Conservation (phyloP, 345 rosid genomes). For the Citrus reticulata region DNA sequence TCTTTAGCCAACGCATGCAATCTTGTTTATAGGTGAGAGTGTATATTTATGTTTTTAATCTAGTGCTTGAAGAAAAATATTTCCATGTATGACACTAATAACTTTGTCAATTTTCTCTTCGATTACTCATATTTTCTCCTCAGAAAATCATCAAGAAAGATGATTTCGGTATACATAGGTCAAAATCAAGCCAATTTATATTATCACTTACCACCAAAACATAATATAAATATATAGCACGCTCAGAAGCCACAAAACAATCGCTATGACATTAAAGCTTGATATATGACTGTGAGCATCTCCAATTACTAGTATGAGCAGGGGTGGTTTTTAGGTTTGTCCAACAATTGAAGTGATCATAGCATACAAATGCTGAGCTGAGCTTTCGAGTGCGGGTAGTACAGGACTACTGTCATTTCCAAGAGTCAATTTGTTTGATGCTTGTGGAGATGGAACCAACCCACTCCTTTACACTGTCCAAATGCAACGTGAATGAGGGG, state of each 20-base stretch:
- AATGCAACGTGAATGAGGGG: too few species aligned
- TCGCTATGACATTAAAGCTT: not conserved
- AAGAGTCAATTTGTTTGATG: not conserved
- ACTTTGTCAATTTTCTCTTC: not conserved
- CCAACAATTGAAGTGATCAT: too few species aligned
- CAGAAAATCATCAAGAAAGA: not conserved
- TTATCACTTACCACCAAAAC: not conserved
- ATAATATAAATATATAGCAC: not conserved
- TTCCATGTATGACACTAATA: not conserved
- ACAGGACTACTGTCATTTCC: not conserved
- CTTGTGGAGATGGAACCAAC: slow-evolving; percentile 5
- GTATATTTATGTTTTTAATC: not conserved
- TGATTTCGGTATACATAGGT: not conserved
- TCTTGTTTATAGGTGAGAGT: not conserved
- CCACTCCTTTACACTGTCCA: not conserved
- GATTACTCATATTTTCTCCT: not conserved
- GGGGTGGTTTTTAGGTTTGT: too few species aligned
- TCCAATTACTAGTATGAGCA: not conserved
- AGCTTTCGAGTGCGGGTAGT: too few species aligned
- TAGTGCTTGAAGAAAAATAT: not conserved
- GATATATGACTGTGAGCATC: not conserved
- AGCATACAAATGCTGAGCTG: too few species aligned
- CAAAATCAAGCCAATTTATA: not conserved
- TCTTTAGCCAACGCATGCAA: not conserved
- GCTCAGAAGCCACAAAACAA: not conserved